These are phyloP conservation scores for Diaporthe caulivora DNA, from an alignment of 2,329 filamentous ascomycete species.

Conservation along the genomic window DNA sequence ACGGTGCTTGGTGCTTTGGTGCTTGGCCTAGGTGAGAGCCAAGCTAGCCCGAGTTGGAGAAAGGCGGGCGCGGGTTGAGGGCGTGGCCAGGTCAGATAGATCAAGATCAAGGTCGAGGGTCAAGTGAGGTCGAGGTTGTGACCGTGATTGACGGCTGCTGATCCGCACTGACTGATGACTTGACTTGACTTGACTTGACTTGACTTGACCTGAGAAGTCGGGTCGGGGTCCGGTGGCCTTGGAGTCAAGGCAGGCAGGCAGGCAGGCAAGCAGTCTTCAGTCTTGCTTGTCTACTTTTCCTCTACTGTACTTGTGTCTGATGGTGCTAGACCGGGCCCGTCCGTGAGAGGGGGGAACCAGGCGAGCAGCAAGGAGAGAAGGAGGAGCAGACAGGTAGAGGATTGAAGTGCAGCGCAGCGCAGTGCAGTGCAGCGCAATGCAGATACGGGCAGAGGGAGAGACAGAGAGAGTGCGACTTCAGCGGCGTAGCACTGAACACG, in stretches of 20 bases:
- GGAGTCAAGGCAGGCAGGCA: not conserved
- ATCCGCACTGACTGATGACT: not conserved
- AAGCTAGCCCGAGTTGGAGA: constrained; percentile 30
- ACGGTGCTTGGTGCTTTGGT: not conserved
- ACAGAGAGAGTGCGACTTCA: not conserved
- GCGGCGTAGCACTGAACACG: constrained; percentile 22
- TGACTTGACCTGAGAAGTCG: not conserved
- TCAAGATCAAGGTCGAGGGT: too few species aligned
- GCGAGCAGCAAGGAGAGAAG: not conserved
- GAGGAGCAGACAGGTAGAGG: too few species aligned
- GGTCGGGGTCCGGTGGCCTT: not conserved
- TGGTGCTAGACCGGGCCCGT: not conserved
- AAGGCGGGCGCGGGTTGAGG: constrained; percentile 10
- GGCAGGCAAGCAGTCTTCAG: not conserved
- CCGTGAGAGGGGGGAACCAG: not conserved
- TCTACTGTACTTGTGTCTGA: not conserved
- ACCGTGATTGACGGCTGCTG: not conserved
- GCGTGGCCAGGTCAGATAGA: constrained; percentile 9
- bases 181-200: not conserved
- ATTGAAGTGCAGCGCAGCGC: too few species aligned
- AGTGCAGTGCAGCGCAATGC: not conserved
- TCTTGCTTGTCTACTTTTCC: not conserved
- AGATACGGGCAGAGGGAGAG: not conserved
- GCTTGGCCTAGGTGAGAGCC: too few species aligned
- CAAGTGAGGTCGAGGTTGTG: constrained; percentile 24